Percentiles rank a stretch among this genome's conserved stretches.
Evolutionary conservation across 2,329 filamentous ascomycete genomes (phyloP).

Genomic region (Neocucurbitaria cava): DNA sequence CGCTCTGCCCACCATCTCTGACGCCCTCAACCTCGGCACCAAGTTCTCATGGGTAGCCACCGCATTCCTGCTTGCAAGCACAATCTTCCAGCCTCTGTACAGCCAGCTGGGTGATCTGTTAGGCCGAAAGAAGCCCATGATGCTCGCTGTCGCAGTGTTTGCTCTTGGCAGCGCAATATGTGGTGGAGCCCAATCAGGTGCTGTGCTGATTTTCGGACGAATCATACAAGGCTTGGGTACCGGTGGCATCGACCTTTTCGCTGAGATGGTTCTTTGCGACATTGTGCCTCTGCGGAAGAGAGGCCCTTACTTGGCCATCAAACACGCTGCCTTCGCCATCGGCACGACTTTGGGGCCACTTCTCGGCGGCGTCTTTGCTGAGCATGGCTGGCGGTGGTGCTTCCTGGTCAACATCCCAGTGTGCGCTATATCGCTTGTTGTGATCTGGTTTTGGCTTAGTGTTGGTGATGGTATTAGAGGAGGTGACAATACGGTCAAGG

Average conservation of each 20-base stretch:
- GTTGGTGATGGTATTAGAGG: constrained; percentile 24
- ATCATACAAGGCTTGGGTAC: constrained; percentile 62
- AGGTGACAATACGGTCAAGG: constrained; percentile 13
- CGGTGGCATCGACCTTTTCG: constrained; percentile 55
- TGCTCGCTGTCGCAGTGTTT: constrained; percentile 55
- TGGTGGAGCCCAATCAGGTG: constrained; percentile 54
- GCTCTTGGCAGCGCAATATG: constrained; percentile 61
- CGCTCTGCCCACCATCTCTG: constrained; percentile 50
- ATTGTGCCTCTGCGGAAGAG: constrained; percentile 57
- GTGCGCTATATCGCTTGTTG: constrained; percentile 30
- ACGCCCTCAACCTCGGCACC: constrained; percentile 29
- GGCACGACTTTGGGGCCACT: constrained; percentile 41
- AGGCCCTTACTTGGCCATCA: constrained; percentile 49
- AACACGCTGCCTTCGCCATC: constrained; percentile 31
- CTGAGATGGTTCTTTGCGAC: constrained; percentile 60
- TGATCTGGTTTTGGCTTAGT: constrained; percentile 43
- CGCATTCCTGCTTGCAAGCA: constrained; percentile 39
- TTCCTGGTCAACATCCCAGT: constrained; percentile 52
- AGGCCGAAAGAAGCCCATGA: constrained; percentile 54
- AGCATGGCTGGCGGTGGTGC: constrained; percentile 55
- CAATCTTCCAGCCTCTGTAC: constrained; percentile 58
- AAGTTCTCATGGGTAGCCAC: constrained; percentile 37
- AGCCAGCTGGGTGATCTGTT: constrained; percentile 62
- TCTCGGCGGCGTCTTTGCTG: constrained; percentile 41
- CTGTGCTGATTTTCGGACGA: constrained; percentile 62